Evolutionary conservation across 306 rosid genomes (phyloP), one percentile per base, ranked within the genome.

Genomic region (Lotus japonicus): DNA sequence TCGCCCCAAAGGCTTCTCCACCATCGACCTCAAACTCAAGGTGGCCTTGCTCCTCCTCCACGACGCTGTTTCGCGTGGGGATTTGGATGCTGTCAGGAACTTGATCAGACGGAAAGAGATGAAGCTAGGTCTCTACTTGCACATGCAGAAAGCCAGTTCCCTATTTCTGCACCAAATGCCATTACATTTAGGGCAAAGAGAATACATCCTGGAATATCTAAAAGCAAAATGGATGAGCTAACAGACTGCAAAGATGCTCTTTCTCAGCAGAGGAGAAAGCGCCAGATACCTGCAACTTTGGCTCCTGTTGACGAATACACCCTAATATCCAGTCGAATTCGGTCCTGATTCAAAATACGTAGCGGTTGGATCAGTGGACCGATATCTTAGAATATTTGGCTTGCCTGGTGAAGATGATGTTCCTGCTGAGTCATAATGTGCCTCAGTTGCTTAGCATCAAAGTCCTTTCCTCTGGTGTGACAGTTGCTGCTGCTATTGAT

Each of bases 321-420:
- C 36, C 99, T 88, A 78, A 95, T 91, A 78, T 90, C 99, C 63
- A 95, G 99, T 60, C 38, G 88, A 88, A 57, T 95, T 90, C 64
- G 99, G 99, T 11, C 83, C 84, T 1, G 99, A 95, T 78, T 92
- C 99, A 17, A 90, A 85, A 76, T 88, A 88, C 58, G n/a, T 95
- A 13, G 91, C 95, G 3, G 96, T 80, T 3, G 99, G 97, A 61
- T 95, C 99, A 31, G 84, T 91, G 95, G 99, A 95, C 79, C 80
- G 97, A 57, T 90, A 95, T 83, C 97, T 95, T 46, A 84, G 99
- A 35, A 79, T 95, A 64, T 95, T 95, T 13, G 96, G 99, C 45
- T 77, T 85, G 56, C 97, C 97, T 0, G 71, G 64, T 7, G 92
- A 78, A 43, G 92, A 78, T 41, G 90, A 76, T 46, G 79, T 76